phyloP scores from a whole-genome alignment of 148 eudicot genomes.

The Pharnaceum exiguum region DNA sequence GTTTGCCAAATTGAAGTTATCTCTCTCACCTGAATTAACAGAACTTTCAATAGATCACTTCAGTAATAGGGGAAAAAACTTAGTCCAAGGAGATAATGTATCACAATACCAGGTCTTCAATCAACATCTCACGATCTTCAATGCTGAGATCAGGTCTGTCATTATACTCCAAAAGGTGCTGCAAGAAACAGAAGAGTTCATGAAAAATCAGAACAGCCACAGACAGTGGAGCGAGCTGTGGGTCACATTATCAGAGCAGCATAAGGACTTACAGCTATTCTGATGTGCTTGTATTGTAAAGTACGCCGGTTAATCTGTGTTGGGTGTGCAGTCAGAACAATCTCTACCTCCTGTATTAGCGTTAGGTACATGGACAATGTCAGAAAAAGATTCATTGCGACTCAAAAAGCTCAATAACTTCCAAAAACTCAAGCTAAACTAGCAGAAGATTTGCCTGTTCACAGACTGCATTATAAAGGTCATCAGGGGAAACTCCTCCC shows the following conservation, averaged over 20 bases:
- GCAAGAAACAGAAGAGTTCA: slow-evolving; percentile 21
- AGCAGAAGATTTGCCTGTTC: slow-evolving; percentile 53
- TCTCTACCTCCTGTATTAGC: slow-evolving; percentile 73
- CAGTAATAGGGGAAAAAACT: not conserved
- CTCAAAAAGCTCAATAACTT: slow-evolving; percentile 2
- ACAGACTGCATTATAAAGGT: slow-evolving; percentile 78
- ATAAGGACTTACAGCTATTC: slow-evolving; percentile 59
- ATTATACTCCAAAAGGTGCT: slow-evolving; percentile 86
- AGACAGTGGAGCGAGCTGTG: not conserved
- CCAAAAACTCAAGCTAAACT: slow-evolving; percentile 1
- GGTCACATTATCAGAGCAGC: not conserved
- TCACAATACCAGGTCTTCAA: slow-evolving; percentile 77
- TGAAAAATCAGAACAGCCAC: slow-evolving; percentile 2
- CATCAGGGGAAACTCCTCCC: slow-evolving; percentile 67
- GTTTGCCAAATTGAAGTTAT: slow-evolving; percentile 93
- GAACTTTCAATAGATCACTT: not conserved
- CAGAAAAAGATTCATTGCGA: not conserved
- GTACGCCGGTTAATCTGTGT: slow-evolving; percentile 90
- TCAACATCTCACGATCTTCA: slow-evolving; percentile 83
- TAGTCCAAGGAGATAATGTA: not conserved
- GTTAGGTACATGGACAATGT: slow-evolving; percentile 9
- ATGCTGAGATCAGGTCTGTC: slow-evolving; percentile 75
- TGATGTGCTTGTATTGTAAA: slow-evolving; percentile 79
- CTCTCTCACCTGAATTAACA: slow-evolving; percentile 67
- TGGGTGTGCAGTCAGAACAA: slow-evolving; percentile 94